A percentile compares a stretch with the other conserved stretches of the same genome.
phyloP scores from a whole-genome alignment of 257 asterid species.

The Przewalskia tangutica region DNA sequence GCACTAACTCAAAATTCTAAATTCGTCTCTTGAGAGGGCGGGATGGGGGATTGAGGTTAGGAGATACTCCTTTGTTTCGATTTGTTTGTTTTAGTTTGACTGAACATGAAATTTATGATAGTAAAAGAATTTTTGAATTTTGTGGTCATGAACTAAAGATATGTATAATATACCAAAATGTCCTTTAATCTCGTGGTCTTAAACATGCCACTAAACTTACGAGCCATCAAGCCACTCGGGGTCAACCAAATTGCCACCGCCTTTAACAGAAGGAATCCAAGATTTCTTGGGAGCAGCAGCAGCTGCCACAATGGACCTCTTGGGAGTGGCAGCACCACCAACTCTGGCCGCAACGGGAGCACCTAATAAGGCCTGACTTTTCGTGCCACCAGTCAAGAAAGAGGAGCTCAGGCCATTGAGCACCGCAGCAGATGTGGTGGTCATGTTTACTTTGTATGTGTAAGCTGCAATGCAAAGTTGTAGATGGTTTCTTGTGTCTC shows the following conservation, averaged over 20 bases:
- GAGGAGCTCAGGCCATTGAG: slow-evolving; percentile 63
- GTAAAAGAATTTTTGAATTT: too few species aligned
- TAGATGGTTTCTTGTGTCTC: background rate
- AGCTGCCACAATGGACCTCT: slow-evolving; percentile 52
- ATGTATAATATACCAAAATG: too few species aligned
- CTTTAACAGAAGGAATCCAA: slow-evolving; percentile 79
- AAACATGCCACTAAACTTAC: slow-evolving; percentile 31
- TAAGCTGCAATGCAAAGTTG: background rate
- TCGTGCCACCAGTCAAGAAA: slow-evolving; percentile 74
- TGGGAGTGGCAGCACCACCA: slow-evolving; percentile 26
- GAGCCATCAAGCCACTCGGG: slow-evolving; percentile 99
- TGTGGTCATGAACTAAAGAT: too few species aligned
- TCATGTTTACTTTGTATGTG: slow-evolving; percentile 28
- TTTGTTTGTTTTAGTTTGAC: too few species aligned
- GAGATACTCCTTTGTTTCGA: too few species aligned
- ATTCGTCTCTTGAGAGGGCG: background rate
- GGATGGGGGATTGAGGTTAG: background rate
- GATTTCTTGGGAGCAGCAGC: slow-evolving; percentile 71
- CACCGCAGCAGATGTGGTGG: slow-evolving; percentile 87
- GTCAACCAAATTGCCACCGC: slow-evolving; percentile 59
- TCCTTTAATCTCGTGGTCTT: too few species aligned
- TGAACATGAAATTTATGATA: too few species aligned
- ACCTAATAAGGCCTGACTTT: slow-evolving; percentile 45
- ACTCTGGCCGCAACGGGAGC: slow-evolving; percentile 35
- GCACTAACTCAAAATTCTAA: background rate